These are phyloP conservation scores for Cupressus sempervirens DNA, from an alignment of 75 land plant species.

Conservation along the genomic window DNA sequence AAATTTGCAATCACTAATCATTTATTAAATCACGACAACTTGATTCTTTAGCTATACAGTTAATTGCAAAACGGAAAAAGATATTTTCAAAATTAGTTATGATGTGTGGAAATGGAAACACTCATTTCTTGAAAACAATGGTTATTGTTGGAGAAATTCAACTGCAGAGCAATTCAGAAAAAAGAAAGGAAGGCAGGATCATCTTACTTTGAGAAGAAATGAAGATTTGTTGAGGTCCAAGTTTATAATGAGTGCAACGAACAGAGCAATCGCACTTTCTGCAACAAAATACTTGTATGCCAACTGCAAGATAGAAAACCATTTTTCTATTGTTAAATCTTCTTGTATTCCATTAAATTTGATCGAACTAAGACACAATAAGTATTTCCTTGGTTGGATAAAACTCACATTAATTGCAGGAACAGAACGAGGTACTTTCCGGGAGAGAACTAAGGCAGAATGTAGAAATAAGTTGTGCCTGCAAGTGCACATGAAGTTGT, in stretches of 20 bases:
- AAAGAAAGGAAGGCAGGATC: not conserved
- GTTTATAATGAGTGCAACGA: conserved; percentile 59
- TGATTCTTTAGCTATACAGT: not conserved
- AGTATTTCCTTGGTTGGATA: no score
- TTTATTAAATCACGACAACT: not conserved
- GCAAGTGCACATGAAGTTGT: not conserved
- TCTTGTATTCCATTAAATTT: not conserved
- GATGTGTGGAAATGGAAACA: no score
- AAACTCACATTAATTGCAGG: conserved; percentile 66
- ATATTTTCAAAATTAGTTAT: not conserved
- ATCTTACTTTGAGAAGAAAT: conserved; percentile 60
- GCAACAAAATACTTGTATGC: conserved; percentile 54
- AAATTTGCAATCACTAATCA: not conserved
- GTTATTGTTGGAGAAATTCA: not conserved
- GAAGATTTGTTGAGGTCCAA: conserved; percentile 61
- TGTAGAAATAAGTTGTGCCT: conserved; percentile 94
- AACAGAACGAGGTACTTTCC: conserved; percentile 63
- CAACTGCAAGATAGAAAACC: conserved; percentile 23
- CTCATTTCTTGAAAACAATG: not conserved
- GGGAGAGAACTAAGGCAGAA: conserved; percentile 84
- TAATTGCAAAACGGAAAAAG: no score
- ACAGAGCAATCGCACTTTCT: conserved; percentile 68
- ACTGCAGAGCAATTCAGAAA: not conserved
- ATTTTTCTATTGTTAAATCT: not conserved
- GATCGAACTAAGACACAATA: not conserved